Evolutionary conservation across 768 basidiomycete species (phyloP), one percentile per base, ranked within the genome.

Genomic region (Pleurotus citrinopileatus): DNA sequence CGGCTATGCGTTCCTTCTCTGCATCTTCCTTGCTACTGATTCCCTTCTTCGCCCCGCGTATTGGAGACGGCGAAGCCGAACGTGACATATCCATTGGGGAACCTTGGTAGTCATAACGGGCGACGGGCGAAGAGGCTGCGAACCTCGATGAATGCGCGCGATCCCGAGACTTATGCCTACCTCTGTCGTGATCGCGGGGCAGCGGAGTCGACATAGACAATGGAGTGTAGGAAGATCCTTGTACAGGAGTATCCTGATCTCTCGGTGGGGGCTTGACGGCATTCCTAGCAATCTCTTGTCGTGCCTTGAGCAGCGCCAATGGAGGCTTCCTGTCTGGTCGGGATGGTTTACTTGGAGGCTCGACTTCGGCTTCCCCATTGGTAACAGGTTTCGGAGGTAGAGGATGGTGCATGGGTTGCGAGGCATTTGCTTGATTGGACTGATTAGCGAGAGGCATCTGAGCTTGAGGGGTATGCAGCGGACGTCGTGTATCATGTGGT

Each of bases 1-100:
- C 73, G 28, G 66, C 67, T 67, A 42, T 71, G 67, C 43, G 71
- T 65, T 67, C 70, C 60, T 71, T 67, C 61, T 65, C 70, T 55
- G 62, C 67, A n/a, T 64, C 65, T 22, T 64, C 63, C 59, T 64
- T 68, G 23, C 55, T 55, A 37, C 57, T 48, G 20, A 53, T 36
- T 32, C 50, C 52, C 26, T 52, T 28, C 17, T n/a, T 47, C 45
- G 22, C 52, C 44, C 36, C 56, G 32, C 19, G 43, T 40, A 42
- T 52, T 29, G 23, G 57, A 48, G 26, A 60, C 46, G 70, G 71
- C 8, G 73, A 72, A 15, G 67, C 69, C 48, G 73, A 73, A 22
- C 69, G 64, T 19, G 70, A 55, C 9, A 48, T 26, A 8, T 58
- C 52, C 43, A 54, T 40, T 19, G 51, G 47, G n/a, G 59, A 58